These are phyloP conservation scores for Heritiera littoralis DNA, from an alignment of 345 rosid genomes.

Conservation along the genomic window DNA sequence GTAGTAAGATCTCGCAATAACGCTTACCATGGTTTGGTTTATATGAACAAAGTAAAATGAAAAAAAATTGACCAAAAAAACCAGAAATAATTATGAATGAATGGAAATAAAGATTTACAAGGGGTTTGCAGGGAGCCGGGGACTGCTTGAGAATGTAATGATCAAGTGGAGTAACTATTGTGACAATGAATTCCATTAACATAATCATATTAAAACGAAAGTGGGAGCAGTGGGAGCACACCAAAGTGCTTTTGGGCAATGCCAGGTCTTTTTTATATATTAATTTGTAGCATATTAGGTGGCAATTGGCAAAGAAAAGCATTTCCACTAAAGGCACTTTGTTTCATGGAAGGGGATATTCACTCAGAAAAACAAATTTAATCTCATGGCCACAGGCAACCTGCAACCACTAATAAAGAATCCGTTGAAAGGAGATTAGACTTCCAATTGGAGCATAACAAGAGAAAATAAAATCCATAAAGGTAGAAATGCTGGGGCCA, in stretches of 20 bases:
- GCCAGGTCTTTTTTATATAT: background rate
- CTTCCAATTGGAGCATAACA: slow-evolving; percentile 15
- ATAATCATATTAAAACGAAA: slow-evolving; percentile 31
- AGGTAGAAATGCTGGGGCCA: slow-evolving; percentile 5
- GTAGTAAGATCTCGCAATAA: background rate
- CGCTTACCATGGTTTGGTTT: background rate
- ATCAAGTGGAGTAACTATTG: slow-evolving; percentile 41
- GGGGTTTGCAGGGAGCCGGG: background rate
- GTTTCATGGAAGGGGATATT: slow-evolving; percentile 29
- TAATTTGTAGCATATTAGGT: background rate
- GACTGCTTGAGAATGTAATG: background rate
- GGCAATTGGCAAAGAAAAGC: slow-evolving; percentile 31
- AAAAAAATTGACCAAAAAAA: background rate
- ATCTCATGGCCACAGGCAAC: slow-evolving; percentile 1
- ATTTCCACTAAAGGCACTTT: slow-evolving; percentile 38
- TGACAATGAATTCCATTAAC: slow-evolving; percentile 45
- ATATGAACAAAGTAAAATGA: background rate
- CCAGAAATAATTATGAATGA: background rate
- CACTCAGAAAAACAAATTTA: background rate
- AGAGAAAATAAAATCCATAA: background rate
- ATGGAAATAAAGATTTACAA: background rate
- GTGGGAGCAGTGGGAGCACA: slow-evolving; percentile 7
- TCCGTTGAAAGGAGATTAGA: background rate
- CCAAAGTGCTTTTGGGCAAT: slow-evolving; percentile 27
- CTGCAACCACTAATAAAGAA: slow-evolving; percentile 27